These are phyloP conservation scores for Alternaria incomplexa DNA, from an alignment of 2,329 filamentous ascomycete genomes.

Conservation along the genomic window DNA sequence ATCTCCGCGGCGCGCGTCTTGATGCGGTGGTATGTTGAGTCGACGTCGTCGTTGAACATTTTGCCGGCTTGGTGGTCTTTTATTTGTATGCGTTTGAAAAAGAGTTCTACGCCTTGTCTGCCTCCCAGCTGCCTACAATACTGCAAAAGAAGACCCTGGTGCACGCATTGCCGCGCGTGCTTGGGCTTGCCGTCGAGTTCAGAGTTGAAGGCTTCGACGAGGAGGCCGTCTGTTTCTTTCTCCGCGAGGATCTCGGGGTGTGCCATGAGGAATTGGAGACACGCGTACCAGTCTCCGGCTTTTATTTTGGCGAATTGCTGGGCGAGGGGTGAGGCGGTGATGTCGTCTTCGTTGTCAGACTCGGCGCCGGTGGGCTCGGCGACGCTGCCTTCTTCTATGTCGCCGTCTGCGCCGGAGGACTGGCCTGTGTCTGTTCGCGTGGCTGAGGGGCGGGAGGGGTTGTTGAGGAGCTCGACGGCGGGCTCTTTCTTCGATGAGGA, in stretches of 20 bases:
- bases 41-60: slow-evolving; percentile 91
- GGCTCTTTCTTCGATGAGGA: slow-evolving; percentile 32
- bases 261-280: slow-evolving; percentile 76
- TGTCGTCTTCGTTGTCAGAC: slow-evolving; percentile 66
- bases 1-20: slow-evolving; percentile 78
- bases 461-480: slow-evolving; percentile 76
- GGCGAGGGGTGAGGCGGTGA: slow-evolving; percentile 78
- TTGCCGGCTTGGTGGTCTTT: slow-evolving; percentile 87
- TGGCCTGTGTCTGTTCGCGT: slow-evolving; percentile 51
- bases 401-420: slow-evolving; percentile 66
- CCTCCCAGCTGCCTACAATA: slow-evolving; percentile 93
- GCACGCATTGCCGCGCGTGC: slow-evolving; percentile 84
- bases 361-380: slow-evolving; percentile 27
- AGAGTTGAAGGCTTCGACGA: slow-evolving; percentile 90
- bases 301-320: slow-evolving; percentile 82
- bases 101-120: slow-evolving; percentile 83
- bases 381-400: slow-evolving; percentile 62
- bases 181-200: slow-evolving; percentile 78
- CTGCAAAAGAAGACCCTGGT: slow-evolving; percentile 89
- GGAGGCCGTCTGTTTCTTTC: slow-evolving; percentile 85
- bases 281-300: slow-evolving; percentile 73
- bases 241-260: slow-evolving; percentile 82
- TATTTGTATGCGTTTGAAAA: slow-evolving; percentile 95
- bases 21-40: slow-evolving; percentile 84
- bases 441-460: slow-evolving; percentile 53